Evolutionary conservation across 2,329 filamentous ascomycete genomes (phyloP).

Genomic region (Allantophomopsis lycopodina): DNA sequence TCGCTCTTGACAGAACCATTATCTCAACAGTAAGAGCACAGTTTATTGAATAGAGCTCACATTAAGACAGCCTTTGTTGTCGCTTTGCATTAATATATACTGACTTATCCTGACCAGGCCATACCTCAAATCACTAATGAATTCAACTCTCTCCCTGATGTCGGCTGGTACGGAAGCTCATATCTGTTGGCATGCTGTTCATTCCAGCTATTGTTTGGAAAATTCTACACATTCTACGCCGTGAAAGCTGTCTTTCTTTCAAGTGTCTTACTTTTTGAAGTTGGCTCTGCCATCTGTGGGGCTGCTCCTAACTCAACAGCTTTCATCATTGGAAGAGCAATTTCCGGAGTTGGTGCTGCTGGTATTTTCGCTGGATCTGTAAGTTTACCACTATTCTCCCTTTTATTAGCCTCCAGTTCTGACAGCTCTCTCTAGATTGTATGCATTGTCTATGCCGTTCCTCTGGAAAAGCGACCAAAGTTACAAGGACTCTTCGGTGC

Average conservation of each 20-base stretch:
- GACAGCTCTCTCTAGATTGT: too few relatives aligned
- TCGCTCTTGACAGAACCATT: too few relatives aligned
- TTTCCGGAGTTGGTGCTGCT: slow-evolving; percentile 17
- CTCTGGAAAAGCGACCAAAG: slow-evolving; percentile 14
- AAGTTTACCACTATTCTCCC: slow-evolving; percentile 13
- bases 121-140: slow-evolving; percentile 26
- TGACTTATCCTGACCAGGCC: slow-evolving; percentile 8
- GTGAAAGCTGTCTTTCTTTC: slow-evolving; percentile 18
- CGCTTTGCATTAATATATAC: too few relatives aligned
- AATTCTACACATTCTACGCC: slow-evolving; percentile 20
- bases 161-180: slow-evolving; percentile 25
- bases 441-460: slow-evolving; percentile 19
- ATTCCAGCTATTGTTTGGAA: slow-evolving; percentile 18
- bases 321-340: slow-evolving; percentile 20
- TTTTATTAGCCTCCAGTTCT: too few relatives aligned
- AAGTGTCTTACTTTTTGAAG: slow-evolving; percentile 19
- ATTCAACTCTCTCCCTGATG: slow-evolving; percentile 24
- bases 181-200: slow-evolving; percentile 24
- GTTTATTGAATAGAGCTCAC: too few relatives aligned
- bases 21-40: too few relatives aligned
- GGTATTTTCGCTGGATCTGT: slow-evolving; percentile 18
- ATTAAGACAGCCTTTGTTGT: too few relatives aligned
- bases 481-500: slow-evolving; percentile 18
- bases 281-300: slow-evolving; percentile 20
- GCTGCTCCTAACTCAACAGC: slow-evolving; percentile 17